Evolutionary conservation across 2,329 filamentous ascomycete species (phyloP).

Genomic region (Colletotrichum horii): DNA sequence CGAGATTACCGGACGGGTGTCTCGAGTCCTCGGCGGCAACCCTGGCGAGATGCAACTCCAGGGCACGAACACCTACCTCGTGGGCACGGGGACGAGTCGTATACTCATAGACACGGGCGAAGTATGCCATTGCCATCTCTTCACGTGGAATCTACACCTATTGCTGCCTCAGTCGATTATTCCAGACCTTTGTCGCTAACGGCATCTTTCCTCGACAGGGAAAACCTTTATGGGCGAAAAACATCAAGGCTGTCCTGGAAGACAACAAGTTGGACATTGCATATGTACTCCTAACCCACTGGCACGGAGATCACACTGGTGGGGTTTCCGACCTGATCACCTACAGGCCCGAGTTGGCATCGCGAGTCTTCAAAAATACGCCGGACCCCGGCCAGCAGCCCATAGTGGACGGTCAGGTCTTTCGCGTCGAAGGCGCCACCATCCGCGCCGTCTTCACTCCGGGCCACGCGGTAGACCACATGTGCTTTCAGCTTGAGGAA

Average conservation of each 20-base stretch:
- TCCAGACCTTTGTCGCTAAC: background rate
- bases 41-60: slow-evolving; percentile 79
- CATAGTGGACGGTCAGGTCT: slow-evolving; percentile 52
- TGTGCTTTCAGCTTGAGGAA: slow-evolving; percentile 65
- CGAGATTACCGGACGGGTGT: slow-evolving; percentile 30
- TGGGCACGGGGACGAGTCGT: slow-evolving; percentile 75
- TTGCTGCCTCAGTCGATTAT: background rate
- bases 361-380: slow-evolving; percentile 64
- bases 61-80: slow-evolving; percentile 92
- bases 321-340: slow-evolving; percentile 65
- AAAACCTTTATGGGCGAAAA: background rate
- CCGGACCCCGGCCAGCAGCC: slow-evolving; percentile 45
- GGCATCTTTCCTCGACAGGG: background rate
- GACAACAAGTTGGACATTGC: slow-evolving; percentile 32
- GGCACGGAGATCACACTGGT: slow-evolving; percentile 75
- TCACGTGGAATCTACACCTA: no score
- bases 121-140: slow-evolving; percentile 36
- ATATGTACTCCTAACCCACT: slow-evolving; percentile 70
- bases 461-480: slow-evolving; percentile 75
- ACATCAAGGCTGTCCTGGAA: background rate
- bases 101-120: slow-evolving; percentile 91
- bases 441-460: slow-evolving; percentile 69
- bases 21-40: slow-evolving; percentile 90
- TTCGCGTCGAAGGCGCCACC: slow-evolving; percentile 58
- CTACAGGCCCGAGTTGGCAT: slow-evolving; percentile 21